Percentiles rank a stretch among this genome's conserved stretches.
These are phyloP conservation scores for Diaporthe velutina DNA, from an alignment of 2,329 filamentous ascomycete genomes.

Conservation along the genomic window DNA sequence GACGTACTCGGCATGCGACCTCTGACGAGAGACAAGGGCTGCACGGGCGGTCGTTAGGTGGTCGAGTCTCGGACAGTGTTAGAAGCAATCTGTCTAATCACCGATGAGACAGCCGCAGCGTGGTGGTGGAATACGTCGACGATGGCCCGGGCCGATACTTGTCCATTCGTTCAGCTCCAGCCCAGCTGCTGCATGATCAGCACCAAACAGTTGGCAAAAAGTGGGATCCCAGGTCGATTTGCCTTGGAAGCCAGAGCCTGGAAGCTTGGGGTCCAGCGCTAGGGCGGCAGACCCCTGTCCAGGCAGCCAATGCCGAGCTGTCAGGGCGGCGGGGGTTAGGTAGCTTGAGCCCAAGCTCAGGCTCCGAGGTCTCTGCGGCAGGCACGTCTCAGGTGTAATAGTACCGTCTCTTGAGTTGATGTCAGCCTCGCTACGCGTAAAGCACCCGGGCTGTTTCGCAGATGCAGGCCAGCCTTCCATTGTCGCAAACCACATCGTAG, in stretches of 20 bases:
- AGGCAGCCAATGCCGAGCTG: slow-evolving; percentile 29
- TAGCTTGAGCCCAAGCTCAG: not conserved
- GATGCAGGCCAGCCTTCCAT: not conserved
- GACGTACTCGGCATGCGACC: slow-evolving; percentile 37
- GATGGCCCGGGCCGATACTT: slow-evolving; percentile 32
- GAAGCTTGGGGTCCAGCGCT: slow-evolving; percentile 18
- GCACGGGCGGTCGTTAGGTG: slow-evolving; percentile 16
- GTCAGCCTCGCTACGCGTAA: slow-evolving; percentile 27
- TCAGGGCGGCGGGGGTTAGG: slow-evolving; percentile 14
- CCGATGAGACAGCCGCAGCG: slow-evolving; percentile 17
- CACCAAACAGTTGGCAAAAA: slow-evolving; percentile 32
- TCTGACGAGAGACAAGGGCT: slow-evolving; percentile 1
- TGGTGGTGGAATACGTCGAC: slow-evolving; percentile 30
- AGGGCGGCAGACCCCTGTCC: slow-evolving; percentile 3
- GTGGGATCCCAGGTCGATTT: slow-evolving; percentile 14
- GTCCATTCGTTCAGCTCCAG: slow-evolving; percentile 25
- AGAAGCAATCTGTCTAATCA: slow-evolving; percentile 9
- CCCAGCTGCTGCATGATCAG: slow-evolving; percentile 25
- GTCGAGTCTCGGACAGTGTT: not conserved
- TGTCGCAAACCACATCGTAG: slow-evolving; percentile 16
- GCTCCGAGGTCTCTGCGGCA: not conserved
- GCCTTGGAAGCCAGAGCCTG: slow-evolving; percentile 29
- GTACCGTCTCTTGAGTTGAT: not conserved
- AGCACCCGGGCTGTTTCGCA: slow-evolving; percentile 2
- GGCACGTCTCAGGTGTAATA: not conserved